Percentiles rank a stretch among this genome's conserved stretches.
Conservation (phyloP, 768 basidiomycete genomes). For the Hebeloma cylindrosporum region DNA sequence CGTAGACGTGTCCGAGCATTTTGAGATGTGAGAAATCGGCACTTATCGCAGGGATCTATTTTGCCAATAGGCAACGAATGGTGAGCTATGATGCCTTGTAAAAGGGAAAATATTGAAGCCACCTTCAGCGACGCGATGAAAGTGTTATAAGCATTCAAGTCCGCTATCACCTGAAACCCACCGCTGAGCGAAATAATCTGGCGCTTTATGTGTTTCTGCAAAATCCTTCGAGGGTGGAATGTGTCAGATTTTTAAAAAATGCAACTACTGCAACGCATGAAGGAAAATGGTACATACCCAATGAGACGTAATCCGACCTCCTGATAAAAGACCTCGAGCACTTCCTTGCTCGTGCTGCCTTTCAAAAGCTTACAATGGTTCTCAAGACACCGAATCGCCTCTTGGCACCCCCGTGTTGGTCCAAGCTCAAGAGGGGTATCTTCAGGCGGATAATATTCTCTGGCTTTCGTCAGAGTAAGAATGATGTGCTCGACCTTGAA, state of each 20-base stretch:
- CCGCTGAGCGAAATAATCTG: conserved; percentile 95
- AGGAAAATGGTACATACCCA: conserved; percentile 49
- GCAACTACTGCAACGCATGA: not conserved
- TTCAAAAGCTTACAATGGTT: conserved; percentile 89
- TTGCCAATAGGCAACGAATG: not conserved
- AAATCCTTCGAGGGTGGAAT: conserved; percentile 53
- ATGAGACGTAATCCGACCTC: conserved; percentile 92
- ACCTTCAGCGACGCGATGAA: conserved; percentile 90
- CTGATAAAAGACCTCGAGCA: conserved; percentile 96
- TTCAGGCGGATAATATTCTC: conserved; percentile 90
- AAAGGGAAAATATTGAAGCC: not conserved
- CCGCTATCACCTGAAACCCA: conserved; percentile 95
- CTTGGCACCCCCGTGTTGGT: conserved; percentile 84
- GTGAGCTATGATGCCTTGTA: not conserved
- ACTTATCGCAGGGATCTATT: conserved; percentile 74
- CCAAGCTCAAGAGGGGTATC: conserved; percentile 77
- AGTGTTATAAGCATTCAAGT: conserved; percentile 88
- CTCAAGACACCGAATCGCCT: conserved; percentile 86
- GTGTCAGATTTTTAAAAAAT: not conserved
- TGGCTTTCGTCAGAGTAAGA: conserved; percentile 71
- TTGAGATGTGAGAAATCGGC: conserved; percentile 92
- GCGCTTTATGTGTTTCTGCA: conserved; percentile 95
- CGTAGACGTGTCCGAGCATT: conserved; percentile 96
- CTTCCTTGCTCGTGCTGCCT: conserved; percentile 94
- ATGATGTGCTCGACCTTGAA: conserved; percentile 91